These are phyloP conservation scores for Euclidium syriacum DNA, from an alignment of 345 rosid genomes.

Conservation along the genomic window DNA sequence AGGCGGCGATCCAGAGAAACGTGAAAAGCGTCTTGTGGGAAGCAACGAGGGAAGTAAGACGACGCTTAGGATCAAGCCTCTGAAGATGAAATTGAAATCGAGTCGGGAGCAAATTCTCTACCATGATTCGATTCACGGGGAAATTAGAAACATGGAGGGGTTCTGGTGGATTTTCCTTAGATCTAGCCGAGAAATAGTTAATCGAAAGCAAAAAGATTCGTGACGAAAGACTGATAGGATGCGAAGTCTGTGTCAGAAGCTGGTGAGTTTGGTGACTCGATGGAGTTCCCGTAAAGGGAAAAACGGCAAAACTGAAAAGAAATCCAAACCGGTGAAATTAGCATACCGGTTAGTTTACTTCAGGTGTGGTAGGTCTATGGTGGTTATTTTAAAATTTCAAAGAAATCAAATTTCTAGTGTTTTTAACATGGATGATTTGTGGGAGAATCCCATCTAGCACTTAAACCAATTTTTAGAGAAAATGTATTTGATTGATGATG, in stretches of 20 bases:
- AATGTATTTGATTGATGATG: too few relatives aligned
- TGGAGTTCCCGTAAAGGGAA: background rate
- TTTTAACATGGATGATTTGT: too few relatives aligned
- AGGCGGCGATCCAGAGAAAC: constrained; percentile 75
- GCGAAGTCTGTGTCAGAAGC: constrained; percentile 23
- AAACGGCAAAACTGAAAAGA: background rate
- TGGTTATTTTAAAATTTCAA: too few relatives aligned
- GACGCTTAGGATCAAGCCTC: constrained; percentile 53
- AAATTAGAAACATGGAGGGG: background rate
- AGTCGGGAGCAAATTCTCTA: constrained; percentile 43
- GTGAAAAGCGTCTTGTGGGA: constrained; percentile 77
- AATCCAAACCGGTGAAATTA: background rate
- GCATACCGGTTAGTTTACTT: background rate
- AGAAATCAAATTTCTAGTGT: too few relatives aligned
- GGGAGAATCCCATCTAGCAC: too few relatives aligned
- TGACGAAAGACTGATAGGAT: background rate
- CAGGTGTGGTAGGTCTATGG: too few relatives aligned
- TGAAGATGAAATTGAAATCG: constrained; percentile 50
- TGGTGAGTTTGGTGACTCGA: constrained; percentile 22
- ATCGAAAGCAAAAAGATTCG: constrained; percentile 13
- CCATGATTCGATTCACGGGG: constrained; percentile 35
- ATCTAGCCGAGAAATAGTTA: constrained; percentile 5
- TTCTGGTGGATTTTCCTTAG: background rate
- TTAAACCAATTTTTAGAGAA: too few relatives aligned
- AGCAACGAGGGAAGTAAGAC: constrained; percentile 47